phyloP scores from a whole-genome alignment of 1,284 basidiomycete species.

The Cystobasidium sp. region DNA sequence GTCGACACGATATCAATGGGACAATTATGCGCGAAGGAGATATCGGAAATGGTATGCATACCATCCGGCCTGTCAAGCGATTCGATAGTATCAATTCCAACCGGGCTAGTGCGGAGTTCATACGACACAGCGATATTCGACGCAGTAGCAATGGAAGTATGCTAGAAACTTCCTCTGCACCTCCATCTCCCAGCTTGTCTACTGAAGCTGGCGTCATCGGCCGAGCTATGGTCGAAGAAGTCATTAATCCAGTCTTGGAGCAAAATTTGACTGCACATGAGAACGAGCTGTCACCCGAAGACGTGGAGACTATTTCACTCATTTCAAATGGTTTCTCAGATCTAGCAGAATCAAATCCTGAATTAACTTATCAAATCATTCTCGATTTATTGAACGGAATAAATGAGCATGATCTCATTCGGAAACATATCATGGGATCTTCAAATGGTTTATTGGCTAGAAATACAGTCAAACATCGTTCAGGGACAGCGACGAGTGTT shows the following conservation, averaged over 20 bases:
- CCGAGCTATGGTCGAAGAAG: conserved; percentile 72
- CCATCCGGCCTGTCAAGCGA: conserved; percentile 89
- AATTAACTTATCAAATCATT: conserved; percentile 80
- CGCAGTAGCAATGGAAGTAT: conserved; percentile 16
- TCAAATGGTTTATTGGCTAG: conserved; percentile 18
- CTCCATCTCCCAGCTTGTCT: conserved; percentile 48
- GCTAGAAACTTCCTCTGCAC: conserved; percentile 22
- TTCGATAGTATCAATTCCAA: conserved; percentile 78
- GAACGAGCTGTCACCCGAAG: conserved; percentile 79
- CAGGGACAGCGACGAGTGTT: not conserved
- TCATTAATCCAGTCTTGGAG: conserved; percentile 75
- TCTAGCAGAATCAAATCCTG: conserved; percentile 76
- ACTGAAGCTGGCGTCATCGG: conserved; percentile 62
- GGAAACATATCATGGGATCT: conserved; percentile 27
- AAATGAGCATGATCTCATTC: conserved; percentile 71
- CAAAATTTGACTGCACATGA: conserved; percentile 53
- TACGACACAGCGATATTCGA: conserved; percentile 55
- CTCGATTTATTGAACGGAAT: conserved; percentile 88
- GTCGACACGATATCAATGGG: conserved; percentile 69
- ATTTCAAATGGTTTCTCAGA: conserved; percentile 85
- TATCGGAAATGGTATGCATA: conserved; percentile 75
- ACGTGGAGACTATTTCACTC: conserved; percentile 87
- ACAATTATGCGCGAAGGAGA: conserved; percentile 79
- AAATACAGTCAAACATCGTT: conserved; percentile 23
- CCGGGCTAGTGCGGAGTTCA: conserved; percentile 76